These are phyloP conservation scores for Chaetomium sp. DNA, from an alignment of 2,329 filamentous ascomycete genomes.

Conservation along the genomic window DNA sequence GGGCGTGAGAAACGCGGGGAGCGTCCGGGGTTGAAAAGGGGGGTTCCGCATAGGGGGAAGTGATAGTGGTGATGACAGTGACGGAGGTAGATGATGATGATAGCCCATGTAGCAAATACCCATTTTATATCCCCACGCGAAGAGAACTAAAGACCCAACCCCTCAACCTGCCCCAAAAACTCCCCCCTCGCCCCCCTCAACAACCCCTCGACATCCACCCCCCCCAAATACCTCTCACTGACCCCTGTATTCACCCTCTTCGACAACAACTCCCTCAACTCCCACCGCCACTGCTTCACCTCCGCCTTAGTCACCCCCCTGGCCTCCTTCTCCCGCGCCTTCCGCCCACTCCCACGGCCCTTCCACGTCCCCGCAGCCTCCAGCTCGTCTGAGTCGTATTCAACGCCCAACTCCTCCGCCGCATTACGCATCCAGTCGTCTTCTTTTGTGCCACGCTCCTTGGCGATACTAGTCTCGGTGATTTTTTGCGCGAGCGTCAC, in stretches of 20 bases:
- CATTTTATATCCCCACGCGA: not conserved
- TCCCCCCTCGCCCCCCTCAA: constrained; percentile 57
- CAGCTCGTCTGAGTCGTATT: constrained; percentile 86
- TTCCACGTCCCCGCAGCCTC: constrained; percentile 55
- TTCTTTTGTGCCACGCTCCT: constrained; percentile 78
- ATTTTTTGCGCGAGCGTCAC: constrained; percentile 79
- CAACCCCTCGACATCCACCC: constrained; percentile 75
- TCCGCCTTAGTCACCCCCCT: constrained; percentile 65
- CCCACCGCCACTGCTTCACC: constrained; percentile 59
- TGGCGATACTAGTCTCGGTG: constrained; percentile 73
- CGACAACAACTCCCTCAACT: constrained; percentile 64
- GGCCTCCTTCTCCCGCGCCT: constrained; percentile 67
- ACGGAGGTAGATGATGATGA: not conserved
- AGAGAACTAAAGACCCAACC: constrained; percentile 32
- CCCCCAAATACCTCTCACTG: constrained; percentile 73
- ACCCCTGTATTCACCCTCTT: constrained; percentile 80
- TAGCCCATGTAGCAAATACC: not conserved
- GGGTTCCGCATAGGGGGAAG: too few species aligned
- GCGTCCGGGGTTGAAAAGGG: too few species aligned
- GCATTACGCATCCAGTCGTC: constrained; percentile 78
- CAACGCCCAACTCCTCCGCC: constrained; percentile 87
- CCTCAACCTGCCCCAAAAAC: constrained; percentile 52
- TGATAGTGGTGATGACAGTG: not conserved
- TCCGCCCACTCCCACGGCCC: constrained; percentile 65
- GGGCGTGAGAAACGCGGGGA: too few species aligned